Conservation (phyloP, 2,329 filamentous ascomycete genomes). For the Pyrenophora seminiperda region DNA sequence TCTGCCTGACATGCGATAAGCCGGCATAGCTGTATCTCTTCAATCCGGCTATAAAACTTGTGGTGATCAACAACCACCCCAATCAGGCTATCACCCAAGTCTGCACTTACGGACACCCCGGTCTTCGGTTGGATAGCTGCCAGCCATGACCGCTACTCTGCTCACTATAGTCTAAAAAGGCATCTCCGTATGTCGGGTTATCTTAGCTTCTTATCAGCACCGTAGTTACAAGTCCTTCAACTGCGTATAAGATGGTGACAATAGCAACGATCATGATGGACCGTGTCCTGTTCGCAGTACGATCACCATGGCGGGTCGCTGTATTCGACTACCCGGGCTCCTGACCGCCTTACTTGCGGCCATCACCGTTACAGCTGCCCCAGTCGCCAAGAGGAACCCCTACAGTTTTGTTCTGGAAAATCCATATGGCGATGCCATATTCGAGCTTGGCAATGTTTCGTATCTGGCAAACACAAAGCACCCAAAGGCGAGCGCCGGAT, state of each 20-base stretch:
- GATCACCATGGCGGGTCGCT: constrained; percentile 16
- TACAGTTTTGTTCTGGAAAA: constrained; percentile 27
- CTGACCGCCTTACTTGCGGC: constrained; percentile 16
- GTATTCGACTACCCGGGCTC: constrained; percentile 6
- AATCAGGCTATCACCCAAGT: constrained; percentile 7
- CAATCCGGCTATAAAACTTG: background rate
- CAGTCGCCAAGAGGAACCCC: constrained; percentile 24
- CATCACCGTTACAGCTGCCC: constrained; percentile 14
- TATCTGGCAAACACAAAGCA: constrained; percentile 47
- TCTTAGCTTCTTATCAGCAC: background rate
- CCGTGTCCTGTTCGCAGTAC: background rate
- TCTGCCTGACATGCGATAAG: background rate
- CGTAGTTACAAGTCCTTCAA: background rate
- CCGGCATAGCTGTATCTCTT: background rate
- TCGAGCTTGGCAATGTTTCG: constrained; percentile 45
- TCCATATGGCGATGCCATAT: constrained; percentile 40
- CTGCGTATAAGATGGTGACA: background rate
- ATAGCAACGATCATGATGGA: background rate
- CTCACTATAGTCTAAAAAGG: constrained; percentile 2
- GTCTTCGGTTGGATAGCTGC: background rate
- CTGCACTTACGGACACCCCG: background rate
- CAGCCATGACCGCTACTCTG: background rate
- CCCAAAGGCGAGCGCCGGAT: constrained; percentile 31
- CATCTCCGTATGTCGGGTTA: constrained; percentile 1
- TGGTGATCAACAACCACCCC: background rate